Evolutionary conservation across 2,329 filamentous ascomycete species (phyloP), one percentile per base, ranked within the genome.

Genomic region (Leptosphaerulina australis): DNA sequence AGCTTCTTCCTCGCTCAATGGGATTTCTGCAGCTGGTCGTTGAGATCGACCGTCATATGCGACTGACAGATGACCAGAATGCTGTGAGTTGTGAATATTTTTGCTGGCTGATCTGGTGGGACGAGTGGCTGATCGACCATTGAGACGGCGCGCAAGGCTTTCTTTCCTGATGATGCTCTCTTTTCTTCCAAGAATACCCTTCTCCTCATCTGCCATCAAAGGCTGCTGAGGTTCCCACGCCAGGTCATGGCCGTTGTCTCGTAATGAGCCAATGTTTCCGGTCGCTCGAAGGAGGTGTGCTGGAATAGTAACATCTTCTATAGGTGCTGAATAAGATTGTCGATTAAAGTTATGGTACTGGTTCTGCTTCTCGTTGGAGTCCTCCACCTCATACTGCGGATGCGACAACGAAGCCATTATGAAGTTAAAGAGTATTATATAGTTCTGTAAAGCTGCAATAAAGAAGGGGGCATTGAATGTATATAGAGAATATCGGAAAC

Each of bases 281-380:
- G 55, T 54, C 12, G 56, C 45, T 43, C 57, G 61, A 18, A 64
- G 46, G 15, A 64, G 61, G 37, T 64, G 59, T 12, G 55, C 58
- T 28, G 61, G 59, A 38, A 64, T 59, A 20, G 56, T 47, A 35
- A 63, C 60, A 53, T 63, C 55, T 36, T 60, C 44, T 11, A 48
- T 11, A n/a, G 39, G 25, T 24, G 31, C 48, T 33, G 48, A 51
- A 33, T 41, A 46, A 12, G 48, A 51, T 28, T 51, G 48, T 17
- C 41, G 41, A 34, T 51, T 41, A 18, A 28, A 24, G 14, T 50
- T 17, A 18, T 8, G 10, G 44, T 29, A 25, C 35, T 47, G 33
- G 36, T 36, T 11, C 37, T 46, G 39, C 41, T 55, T 53, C 40
- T 44, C 44, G 25, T 31, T 39, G 25, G 25, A 37, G 21, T 4